Conservation (phyloP, 345 rosid species). For the Viola odorata region DNA sequence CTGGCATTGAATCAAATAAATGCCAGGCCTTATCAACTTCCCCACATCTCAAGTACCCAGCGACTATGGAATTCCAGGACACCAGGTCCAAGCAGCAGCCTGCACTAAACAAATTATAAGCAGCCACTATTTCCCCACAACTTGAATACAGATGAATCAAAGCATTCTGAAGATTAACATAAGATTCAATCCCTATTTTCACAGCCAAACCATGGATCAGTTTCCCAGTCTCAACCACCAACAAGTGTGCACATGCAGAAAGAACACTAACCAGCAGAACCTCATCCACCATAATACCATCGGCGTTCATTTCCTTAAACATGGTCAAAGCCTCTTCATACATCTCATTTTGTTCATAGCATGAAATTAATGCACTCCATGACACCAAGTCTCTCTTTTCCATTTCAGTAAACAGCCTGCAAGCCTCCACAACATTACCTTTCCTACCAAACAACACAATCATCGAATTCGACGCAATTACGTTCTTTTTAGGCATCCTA, state of each 20-base stretch:
- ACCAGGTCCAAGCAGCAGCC: slow-evolving; percentile 34
- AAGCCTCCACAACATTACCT: slow-evolving; percentile 37
- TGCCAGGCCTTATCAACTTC: slow-evolving; percentile 39
- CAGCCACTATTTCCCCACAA: slow-evolving; percentile 33
- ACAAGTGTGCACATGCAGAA: slow-evolving; percentile 37
- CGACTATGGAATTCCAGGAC: slow-evolving; percentile 62
- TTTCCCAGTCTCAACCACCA: slow-evolving; percentile 20
- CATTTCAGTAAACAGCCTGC: slow-evolving; percentile 36
- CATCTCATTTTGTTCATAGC: slow-evolving; percentile 46
- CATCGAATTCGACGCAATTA: slow-evolving; percentile 58
- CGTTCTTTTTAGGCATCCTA: slow-evolving; percentile 42
- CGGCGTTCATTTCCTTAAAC: slow-evolving; percentile 34
- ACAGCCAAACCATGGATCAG: slow-evolving; percentile 33
- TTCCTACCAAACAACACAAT: slow-evolving; percentile 45
- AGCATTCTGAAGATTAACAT: slow-evolving; percentile 57
- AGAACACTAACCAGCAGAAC: slow-evolving; percentile 42
- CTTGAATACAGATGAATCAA: slow-evolving; percentile 49
- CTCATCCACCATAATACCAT: slow-evolving; percentile 38
- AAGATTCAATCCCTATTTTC: slow-evolving; percentile 39
- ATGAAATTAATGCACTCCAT: slow-evolving; percentile 55
- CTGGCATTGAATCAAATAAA: slow-evolving; percentile 45
- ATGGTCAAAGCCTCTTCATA: slow-evolving; percentile 33
- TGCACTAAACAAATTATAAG: slow-evolving; percentile 36
- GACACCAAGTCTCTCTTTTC: slow-evolving; percentile 43
- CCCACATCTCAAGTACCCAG: slow-evolving; percentile 44